These are phyloP conservation scores for Eucalyptus polybractea DNA, from an alignment of 345 rosid species.

Conservation along the genomic window DNA sequence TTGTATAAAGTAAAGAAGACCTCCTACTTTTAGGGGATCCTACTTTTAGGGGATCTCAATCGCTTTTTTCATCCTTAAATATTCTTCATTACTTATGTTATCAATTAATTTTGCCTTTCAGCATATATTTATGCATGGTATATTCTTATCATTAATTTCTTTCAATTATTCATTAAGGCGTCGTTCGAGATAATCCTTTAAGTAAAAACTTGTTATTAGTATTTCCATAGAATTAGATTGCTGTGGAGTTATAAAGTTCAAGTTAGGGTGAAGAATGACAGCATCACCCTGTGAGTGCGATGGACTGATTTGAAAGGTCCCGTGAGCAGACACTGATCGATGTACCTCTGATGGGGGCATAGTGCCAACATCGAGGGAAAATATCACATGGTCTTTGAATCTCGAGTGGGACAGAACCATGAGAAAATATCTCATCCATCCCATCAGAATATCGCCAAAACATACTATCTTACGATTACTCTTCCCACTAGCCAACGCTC, in stretches of 20 bases:
- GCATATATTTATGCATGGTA: too few species aligned
- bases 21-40: background rate
- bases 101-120: background rate
- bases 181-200: background rate
- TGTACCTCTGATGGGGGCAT: background rate
- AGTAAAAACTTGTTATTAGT: background rate
- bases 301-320: background rate
- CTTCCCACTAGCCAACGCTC: background rate
- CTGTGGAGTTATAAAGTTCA: fast-evolving
- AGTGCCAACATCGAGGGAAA: background rate
- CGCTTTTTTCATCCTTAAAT: background rate
- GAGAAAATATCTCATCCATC: background rate
- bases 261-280: background rate
- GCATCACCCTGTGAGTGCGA: background rate
- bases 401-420: background rate
- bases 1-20: background rate
- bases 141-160: background rate
- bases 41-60: background rate
- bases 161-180: background rate
- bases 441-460: background rate
- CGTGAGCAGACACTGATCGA: background rate
- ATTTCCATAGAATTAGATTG: too few species aligned
- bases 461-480: background rate
- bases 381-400: background rate
- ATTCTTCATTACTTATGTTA: background rate